Evolutionary conservation across 768 basidiomycete species (phyloP).

Genomic region (Mycena vitilis): DNA sequence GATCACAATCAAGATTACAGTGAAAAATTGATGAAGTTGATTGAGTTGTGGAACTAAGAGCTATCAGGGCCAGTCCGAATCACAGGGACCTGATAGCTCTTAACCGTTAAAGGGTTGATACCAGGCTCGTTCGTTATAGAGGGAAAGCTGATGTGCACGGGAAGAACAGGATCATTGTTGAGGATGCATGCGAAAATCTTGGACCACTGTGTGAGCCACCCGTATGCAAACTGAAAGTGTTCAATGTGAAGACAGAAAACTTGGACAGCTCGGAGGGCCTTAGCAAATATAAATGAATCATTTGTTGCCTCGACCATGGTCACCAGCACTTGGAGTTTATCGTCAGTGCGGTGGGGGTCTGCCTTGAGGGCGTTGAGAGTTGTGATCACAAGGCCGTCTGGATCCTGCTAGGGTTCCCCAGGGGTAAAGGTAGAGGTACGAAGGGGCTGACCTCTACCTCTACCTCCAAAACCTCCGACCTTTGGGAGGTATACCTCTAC

Average conservation of each 20-base stretch:
- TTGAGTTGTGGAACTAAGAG: no score
- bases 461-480: no score
- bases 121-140: constrained; percentile 8
- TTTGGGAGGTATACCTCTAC: no score
- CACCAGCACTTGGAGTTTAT: not conserved
- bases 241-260: constrained; percentile 30
- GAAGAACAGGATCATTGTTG: not conserved
- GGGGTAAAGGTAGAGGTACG: no score
- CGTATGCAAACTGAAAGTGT: constrained; percentile 38
- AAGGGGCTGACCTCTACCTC: no score
- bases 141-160: constrained; percentile 10
- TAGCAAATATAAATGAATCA: constrained; percentile 7
- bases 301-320: constrained; percentile 19
- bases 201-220: constrained; percentile 36
- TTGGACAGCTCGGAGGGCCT: not conserved
- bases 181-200: constrained; percentile 36
- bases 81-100: constrained; percentile 24
- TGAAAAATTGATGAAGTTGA: no score
- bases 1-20: no score
- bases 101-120: constrained; percentile 20
- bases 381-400: constrained; percentile 5
- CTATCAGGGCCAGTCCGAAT: not conserved
- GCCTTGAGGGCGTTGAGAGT: no score
- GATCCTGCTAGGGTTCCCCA: no score
- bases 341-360: constrained; percentile 9